Conservation (phyloP, 192 early-diverging fungal genomes). For the Coemansia sp. region DNA sequence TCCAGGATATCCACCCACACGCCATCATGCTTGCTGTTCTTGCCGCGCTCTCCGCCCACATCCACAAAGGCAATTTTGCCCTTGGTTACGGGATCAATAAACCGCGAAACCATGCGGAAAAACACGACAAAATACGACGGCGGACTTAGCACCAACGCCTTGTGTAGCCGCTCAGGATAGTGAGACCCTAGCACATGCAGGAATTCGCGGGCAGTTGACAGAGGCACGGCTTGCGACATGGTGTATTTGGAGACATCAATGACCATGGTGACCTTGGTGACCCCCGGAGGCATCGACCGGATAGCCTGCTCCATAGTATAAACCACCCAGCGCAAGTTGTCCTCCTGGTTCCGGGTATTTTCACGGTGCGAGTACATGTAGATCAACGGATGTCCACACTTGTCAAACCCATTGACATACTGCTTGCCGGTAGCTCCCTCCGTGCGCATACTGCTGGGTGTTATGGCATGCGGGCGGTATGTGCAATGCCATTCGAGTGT, state of each 20-base stretch:
- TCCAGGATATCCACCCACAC: conserved; percentile 35
- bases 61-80: conserved; percentile 81
- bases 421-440: conserved; percentile 79
- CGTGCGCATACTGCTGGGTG: conserved; percentile 62
- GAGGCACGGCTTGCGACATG: conserved; percentile 61
- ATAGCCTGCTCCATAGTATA: conserved; percentile 79
- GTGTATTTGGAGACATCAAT: conserved; percentile 76
- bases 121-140: conserved; percentile 82
- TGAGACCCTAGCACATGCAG: conserved; percentile 76
- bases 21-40: conserved; percentile 12
- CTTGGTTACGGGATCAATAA: conserved; percentile 87
- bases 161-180: conserved; percentile 80
- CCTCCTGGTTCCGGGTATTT: conserved; percentile 66
- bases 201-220: conserved; percentile 72
- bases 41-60: conserved; percentile 49
- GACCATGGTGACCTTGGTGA: conserved; percentile 70
- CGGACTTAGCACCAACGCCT: conserved; percentile 68
- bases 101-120: conserved; percentile 79
- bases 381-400: conserved; percentile 64
- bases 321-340: conserved; percentile 74
- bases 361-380: conserved; percentile 73
- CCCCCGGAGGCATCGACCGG: conserved; percentile 61
- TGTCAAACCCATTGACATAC: conserved; percentile 77
- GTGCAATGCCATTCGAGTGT: conserved; percentile 74
- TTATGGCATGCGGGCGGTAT: conserved; percentile 67